Evolutionary conservation across 164 flowering plant genomes (phyloP), one percentile per base, ranked within the genome.

Genomic region (Paratinospora sagittata): DNA sequence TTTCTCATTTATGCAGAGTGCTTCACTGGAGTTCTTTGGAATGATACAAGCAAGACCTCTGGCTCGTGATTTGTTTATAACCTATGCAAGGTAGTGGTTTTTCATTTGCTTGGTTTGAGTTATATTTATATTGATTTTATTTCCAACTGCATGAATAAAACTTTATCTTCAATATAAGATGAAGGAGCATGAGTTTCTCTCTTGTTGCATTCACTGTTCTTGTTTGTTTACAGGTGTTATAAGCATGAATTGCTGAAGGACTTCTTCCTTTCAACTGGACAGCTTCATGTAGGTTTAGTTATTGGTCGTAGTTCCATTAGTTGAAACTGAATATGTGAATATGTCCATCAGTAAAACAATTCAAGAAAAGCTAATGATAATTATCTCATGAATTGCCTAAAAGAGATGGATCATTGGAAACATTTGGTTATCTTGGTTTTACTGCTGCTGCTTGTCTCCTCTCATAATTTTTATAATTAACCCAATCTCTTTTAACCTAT

Each of bases 191-290:
- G 27, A 39, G 66, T 73, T 41, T 64, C 64, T 12, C 36, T 21
- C 65, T 70, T 55, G 23, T 21, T 5, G 24, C 33, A 39, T 81
- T 26, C n/a, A 47, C 70, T 73, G 17, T 8, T 66, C 17, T 33
- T 66, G 55, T 72, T 10, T 71, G 4, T 75, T 80, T 74, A 30
- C 90, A 95, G 98, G 80, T 90, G 87, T 72, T 86, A 83, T 79
- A 87, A 86, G 75, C 97, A 81, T 69, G 97, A 95, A 81, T 87
- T 90, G 72, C 69, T 95, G 79, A 92, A 90, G 84, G 92, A 92
- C 76, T 92, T 89, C 84, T 90, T 86, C 78, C 78, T 88, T 12
- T 86, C 97, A 36, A 84, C 92, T 67, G 98, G 98, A 45, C 92
- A 90, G 71, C 84, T 89, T 74, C 90, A 90, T 76, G 98, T 95